Base-by-base conservation (phyloP, 192 early-diverging fungal species). In the Jimgerdemannia lactiflua region DNA sequence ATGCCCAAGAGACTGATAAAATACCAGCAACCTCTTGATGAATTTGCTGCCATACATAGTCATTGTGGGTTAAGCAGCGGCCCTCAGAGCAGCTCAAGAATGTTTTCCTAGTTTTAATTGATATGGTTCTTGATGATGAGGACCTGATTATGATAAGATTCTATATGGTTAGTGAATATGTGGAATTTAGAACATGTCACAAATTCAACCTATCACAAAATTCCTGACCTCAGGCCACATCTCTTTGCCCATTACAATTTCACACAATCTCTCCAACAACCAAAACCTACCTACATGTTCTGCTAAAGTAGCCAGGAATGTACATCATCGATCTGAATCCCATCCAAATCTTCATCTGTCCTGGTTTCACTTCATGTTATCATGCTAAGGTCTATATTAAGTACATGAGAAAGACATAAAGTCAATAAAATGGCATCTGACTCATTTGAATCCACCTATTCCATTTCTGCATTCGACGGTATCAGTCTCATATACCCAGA, bases 51-150 rank as follows among this genome's bases (percentile, higher is more conserved):
- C 88, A 64, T 88, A 85, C 69, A 92, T 79, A 2, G 89, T 86
- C 95, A 81, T 65, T 86, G 80, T 10, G 90, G 89, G 74, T 91
- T 93, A 7, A 89, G 79, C 69, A 95, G 82, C 3, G 94, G 93
- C 4, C 95, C 94, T 69, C 92, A 89, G 11, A 96, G 80, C 18
- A 95, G 81, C 70, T 94, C 93, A 70, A 88, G 76, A 29, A 94
- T 89, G 39, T 81, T 83, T 41, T 93, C 91, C 94, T 91, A 96
- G 20, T 86, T 85, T 94, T 94, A 96, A 73, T 92, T 91, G 14
- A 87, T 80, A 74, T 85, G 88, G 20, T 96, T 94, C 70, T 93
- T 94, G 7, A 87, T 84, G 65, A 77, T 87, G 7, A 94, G 44
- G 18, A 94, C 89, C 89, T n/a, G n/a, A n/a, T n/a, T 91, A 82